Evolutionary conservation across 768 basidiomycete species (phyloP).

Genomic region (Boletus fagicola): DNA sequence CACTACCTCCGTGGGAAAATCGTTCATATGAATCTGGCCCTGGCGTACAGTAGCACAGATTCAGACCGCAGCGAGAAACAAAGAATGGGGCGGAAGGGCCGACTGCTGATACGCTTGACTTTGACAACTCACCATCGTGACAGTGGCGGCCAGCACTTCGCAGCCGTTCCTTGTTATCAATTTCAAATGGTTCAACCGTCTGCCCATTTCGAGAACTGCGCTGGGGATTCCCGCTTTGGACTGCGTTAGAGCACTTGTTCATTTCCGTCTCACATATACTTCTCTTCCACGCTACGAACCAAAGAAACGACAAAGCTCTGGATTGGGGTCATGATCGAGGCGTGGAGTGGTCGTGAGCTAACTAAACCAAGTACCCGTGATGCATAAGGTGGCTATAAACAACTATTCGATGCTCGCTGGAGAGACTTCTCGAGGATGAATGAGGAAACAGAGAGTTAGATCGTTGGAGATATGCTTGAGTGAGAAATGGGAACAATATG

Average conservation of each 20-base stretch:
- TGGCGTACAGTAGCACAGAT: background rate
- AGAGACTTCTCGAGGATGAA: constrained; percentile 1
- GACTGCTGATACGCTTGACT: background rate
- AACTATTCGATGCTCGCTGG: constrained; percentile 15
- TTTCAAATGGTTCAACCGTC: constrained; percentile 23
- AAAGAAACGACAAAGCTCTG: background rate
- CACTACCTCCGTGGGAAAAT: constrained; percentile 14
- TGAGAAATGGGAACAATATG: constrained; percentile 9
- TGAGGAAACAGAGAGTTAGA: background rate
- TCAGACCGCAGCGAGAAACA: background rate
- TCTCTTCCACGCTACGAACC: background rate
- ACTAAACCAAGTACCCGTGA: constrained; percentile 14
- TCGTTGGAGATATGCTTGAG: constrained; percentile 15
- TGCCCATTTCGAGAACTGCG: background rate
- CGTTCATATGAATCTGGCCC: background rate
- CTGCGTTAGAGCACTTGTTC: background rate
- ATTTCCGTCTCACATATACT: constrained; percentile 9
- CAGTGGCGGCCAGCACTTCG: background rate
- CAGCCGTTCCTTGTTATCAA: constrained; percentile 19
- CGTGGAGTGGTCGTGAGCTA: constrained; percentile 25
- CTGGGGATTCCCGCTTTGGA: constrained; percentile 5
- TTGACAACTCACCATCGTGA: constrained; percentile 5
- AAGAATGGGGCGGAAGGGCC: background rate
- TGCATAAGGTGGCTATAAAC: constrained; percentile 20
- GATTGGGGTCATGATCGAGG: constrained; percentile 20